These are phyloP conservation scores for Saturnispora gosingensis DNA, from an alignment of 805 yeast genomes.

Conservation along the genomic window DNA sequence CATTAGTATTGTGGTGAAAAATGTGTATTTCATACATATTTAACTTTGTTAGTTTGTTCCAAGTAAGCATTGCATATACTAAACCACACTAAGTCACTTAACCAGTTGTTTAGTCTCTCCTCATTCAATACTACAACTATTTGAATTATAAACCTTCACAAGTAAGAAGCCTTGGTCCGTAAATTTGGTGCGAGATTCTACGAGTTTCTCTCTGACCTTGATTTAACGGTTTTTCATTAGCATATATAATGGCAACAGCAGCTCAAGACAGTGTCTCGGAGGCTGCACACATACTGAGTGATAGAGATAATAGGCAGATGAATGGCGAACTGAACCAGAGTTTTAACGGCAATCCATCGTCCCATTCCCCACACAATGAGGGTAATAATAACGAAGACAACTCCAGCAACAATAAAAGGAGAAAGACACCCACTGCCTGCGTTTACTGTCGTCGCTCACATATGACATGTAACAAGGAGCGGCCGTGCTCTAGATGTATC, in stretches of 20 bases:
- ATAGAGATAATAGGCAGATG: background rate
- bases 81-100: too few species aligned
- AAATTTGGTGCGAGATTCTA: background rate
- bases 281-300: background rate
- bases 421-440: constrained; percentile 63
- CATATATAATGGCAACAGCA: background rate
- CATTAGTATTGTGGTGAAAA: too few species aligned
- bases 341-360: background rate
- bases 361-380: background rate
- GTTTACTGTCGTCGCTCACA: constrained; percentile 89
- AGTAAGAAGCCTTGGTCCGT: background rate
- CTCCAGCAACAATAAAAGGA: constrained; percentile 7
- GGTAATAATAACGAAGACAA: background rate
- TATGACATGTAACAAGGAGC: constrained; percentile 78
- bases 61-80: too few species aligned
- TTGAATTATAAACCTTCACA: background rate
- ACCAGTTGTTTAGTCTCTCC: background rate
- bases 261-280: background rate
- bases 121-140: background rate
- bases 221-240: background rate
- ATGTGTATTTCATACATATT: too few species aligned
- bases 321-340: background rate
- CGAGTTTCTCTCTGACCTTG: background rate
- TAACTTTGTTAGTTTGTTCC: too few species aligned
- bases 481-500: constrained; percentile 76